phyloP scores from a whole-genome alignment of 2,329 filamentous ascomycete genomes.

The Amphichorda felina region DNA sequence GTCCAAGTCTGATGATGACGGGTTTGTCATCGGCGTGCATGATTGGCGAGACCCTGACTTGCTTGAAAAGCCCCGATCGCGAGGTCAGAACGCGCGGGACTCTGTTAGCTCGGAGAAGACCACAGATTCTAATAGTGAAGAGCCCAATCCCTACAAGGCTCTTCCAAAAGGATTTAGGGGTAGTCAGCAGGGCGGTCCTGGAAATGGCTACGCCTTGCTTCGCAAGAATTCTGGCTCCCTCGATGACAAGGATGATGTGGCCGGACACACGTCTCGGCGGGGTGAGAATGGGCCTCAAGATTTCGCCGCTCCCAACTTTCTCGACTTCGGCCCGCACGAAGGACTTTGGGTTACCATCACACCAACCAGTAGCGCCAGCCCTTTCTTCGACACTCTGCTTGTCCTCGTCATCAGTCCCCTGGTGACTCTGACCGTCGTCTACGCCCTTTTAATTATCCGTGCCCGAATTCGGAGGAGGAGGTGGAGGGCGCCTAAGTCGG shows the following conservation, averaged over 20 bases:
- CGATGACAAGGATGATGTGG: conserved; percentile 9
- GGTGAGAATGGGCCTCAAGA: too few relatives aligned
- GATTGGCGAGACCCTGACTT: conserved; percentile 72
- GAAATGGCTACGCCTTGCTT: not conserved
- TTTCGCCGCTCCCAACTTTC: too few relatives aligned
- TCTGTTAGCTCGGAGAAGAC: not conserved
- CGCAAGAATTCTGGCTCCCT: conserved; percentile 1
- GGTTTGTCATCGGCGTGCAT: conserved; percentile 73
- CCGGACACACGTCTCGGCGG: conserved; percentile 7
- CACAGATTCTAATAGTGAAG: not conserved
- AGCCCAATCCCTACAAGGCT: not conserved
- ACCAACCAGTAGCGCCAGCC: conserved; percentile 77
- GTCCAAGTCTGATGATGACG: conserved; percentile 25
- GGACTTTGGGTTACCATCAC: conserved; percentile 96
- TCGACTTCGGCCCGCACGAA: conserved; percentile 28
- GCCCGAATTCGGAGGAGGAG: conserved; percentile 79
- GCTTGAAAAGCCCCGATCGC: conserved; percentile 6
- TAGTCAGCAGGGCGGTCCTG: too few relatives aligned
- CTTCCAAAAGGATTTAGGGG: not conserved
- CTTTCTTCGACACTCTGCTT: conserved; percentile 93
- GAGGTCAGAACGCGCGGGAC: not conserved
- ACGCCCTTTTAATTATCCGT: conserved; percentile 74
- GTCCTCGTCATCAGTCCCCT: conserved; percentile 92
- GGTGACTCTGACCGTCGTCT: conserved; percentile 85
- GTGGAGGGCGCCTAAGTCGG: conserved; percentile 95